phyloP scores from a whole-genome alignment of 2,329 filamentous ascomycete species.

The Ophiostoma australiae region DNA sequence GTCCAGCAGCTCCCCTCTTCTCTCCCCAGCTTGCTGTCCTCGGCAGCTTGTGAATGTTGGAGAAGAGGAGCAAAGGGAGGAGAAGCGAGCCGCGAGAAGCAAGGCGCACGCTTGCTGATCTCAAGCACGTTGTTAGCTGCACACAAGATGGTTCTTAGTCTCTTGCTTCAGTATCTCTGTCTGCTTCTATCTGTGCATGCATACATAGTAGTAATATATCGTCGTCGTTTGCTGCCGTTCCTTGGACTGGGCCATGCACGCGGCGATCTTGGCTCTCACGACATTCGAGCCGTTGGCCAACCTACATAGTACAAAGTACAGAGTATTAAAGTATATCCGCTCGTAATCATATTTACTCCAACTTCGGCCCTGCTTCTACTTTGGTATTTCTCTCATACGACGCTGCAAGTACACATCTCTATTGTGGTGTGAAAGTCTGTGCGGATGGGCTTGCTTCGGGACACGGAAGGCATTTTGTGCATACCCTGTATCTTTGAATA shows the following conservation, averaged over 20 bases:
- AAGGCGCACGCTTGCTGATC: not conserved
- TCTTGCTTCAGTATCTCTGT: not conserved
- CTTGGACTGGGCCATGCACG: not conserved
- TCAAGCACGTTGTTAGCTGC: not conserved
- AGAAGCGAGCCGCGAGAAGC: not conserved
- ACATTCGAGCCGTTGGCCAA: not conserved
- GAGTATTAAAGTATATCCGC: not conserved
- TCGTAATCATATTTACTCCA: not conserved
- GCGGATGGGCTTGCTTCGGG: not conserved
- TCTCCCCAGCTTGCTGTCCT: not conserved
- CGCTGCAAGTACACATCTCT: not conserved
- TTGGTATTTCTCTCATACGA: not conserved
- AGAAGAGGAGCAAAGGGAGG: not conserved
- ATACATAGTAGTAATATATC: too few relatives aligned
- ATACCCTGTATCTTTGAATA: not conserved
- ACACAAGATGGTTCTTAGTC: not conserved
- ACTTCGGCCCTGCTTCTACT: slow-evolving; percentile 12
- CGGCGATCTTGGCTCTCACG: not conserved
- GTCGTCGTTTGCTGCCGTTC: not conserved
- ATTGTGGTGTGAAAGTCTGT: not conserved
- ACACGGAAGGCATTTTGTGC: not conserved
- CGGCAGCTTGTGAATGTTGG: slow-evolving; percentile 13
- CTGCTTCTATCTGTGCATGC: too few relatives aligned
- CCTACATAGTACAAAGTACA: too few relatives aligned
- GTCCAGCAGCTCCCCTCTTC: not conserved